Conservation (phyloP, 2,329 filamentous ascomycete species). For the Ascochyta pisi region DNA sequence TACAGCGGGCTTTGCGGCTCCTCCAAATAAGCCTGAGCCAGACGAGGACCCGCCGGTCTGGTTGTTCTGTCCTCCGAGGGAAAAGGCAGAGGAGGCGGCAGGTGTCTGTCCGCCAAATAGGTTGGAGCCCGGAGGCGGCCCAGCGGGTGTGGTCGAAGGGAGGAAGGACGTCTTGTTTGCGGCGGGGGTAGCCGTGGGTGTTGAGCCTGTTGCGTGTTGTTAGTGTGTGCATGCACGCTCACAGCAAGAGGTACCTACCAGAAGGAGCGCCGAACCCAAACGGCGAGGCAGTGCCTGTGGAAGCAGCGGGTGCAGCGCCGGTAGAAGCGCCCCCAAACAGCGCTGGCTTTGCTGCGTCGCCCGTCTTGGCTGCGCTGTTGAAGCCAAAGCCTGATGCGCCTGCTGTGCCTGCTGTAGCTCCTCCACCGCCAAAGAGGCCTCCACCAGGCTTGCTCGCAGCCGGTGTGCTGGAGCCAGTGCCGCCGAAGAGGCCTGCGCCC, state of each 20-base stretch:
- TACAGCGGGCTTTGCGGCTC: conserved; percentile 33
- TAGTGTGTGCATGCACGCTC: neutral
- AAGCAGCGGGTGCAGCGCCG: conserved; percentile 19
- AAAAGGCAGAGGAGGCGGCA: conserved; percentile 38
- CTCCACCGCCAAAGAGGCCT: conserved; percentile 36
- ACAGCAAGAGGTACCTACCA: conserved; percentile 16
- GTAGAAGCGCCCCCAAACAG: conserved; percentile 30
- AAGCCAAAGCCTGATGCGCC: conserved; percentile 24
- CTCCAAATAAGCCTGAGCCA: conserved; percentile 26
- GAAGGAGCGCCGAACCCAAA: conserved; percentile 28
- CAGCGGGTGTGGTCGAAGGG: conserved; percentile 50
- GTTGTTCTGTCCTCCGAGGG: conserved; percentile 35
- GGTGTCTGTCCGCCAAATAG: conserved; percentile 35
- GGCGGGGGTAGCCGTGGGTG: conserved; percentile 44
- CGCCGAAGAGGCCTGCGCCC: conserved; percentile 37
- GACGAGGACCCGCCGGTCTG: conserved; percentile 19
- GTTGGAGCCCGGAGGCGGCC: conserved; percentile 42
- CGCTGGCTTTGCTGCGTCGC: conserved; percentile 33
- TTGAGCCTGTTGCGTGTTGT: conserved; percentile 22
- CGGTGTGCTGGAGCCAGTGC: conserved; percentile 35
- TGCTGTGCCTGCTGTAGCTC: conserved; percentile 33
- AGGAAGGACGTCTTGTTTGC: conserved; percentile 46
- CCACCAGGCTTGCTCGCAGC: conserved; percentile 36
- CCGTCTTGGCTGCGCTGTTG: conserved; percentile 27
- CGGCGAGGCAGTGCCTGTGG: conserved; percentile 22